Evolutionary conservation across 495 filamentous ascomycete genomes (phyloP).

Genomic region (Bacidia rubella): DNA sequence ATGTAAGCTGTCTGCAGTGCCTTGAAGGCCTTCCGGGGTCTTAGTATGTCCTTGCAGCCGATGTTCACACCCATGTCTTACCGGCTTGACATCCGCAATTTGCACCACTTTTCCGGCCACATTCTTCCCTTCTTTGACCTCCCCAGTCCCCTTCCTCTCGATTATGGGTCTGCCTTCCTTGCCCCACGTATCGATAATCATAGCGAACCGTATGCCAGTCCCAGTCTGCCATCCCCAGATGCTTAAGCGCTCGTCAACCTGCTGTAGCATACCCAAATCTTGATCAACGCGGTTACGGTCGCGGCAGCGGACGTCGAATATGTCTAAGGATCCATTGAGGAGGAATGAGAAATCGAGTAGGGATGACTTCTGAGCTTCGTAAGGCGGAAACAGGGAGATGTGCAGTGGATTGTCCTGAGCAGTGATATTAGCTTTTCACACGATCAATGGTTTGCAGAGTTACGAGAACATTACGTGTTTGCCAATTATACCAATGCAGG

Average conservation of each 20-base stretch:
- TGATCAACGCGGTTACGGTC: constrained; percentile 54
- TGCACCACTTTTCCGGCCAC: constrained; percentile 42
- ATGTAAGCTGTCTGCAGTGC: constrained; percentile 88
- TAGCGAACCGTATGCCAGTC: constrained; percentile 78
- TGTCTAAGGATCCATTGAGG: constrained; percentile 78
- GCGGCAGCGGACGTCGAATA: constrained; percentile 69
- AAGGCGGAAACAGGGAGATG: constrained; percentile 72
- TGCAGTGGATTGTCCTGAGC: constrained; percentile 89
- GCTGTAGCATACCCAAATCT: constrained; percentile 83
- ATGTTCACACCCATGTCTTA: constrained; percentile 2
- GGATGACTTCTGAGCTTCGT: constrained; percentile 22
- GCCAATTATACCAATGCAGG: constrained; percentile 85
- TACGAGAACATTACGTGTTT: constrained; percentile 52
- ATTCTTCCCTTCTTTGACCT: constrained; percentile 23
- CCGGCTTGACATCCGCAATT: constrained; percentile 67
- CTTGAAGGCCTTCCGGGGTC: constrained; percentile 54
- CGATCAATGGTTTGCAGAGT: too few species aligned
- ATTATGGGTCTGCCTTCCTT: constrained; percentile 19
- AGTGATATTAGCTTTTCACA: background rate
- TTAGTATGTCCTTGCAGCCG: background rate
- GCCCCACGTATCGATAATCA: constrained; percentile 77
- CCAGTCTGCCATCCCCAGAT: constrained; percentile 96
- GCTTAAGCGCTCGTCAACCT: constrained; percentile 80
- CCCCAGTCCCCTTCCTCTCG: constrained; percentile 14
- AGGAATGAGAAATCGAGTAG: constrained; percentile 83